Evolutionary conservation across 257 asterid genomes (phyloP).

Genomic region (Nicotiana tabacum): DNA sequence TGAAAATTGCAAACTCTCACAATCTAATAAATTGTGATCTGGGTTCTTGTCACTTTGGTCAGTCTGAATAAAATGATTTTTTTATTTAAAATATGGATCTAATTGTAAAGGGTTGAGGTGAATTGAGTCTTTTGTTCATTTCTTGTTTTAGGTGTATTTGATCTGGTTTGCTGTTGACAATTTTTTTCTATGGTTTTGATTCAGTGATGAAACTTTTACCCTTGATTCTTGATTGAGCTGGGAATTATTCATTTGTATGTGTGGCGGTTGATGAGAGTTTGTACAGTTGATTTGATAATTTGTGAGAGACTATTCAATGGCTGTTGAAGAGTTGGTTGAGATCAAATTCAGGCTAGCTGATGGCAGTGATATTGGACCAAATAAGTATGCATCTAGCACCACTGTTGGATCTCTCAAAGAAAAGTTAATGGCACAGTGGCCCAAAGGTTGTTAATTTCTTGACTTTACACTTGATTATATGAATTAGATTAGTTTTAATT

Average conservation of each 20-base stretch:
- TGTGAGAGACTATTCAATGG: constrained; percentile 38
- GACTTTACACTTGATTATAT: background rate
- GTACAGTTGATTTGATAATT: background rate
- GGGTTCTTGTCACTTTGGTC: background rate
- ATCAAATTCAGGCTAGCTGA: constrained; percentile 92
- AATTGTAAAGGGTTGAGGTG: background rate
- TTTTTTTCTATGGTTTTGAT: background rate
- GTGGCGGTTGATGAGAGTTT: constrained; percentile 30
- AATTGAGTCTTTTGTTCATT: background rate
- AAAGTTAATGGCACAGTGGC: constrained; percentile 82
- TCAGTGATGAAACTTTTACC: background rate
- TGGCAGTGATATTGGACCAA: constrained; percentile 91
- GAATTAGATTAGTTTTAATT: background rate
- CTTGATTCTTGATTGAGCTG: background rate
- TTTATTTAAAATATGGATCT: background rate
- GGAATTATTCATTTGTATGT: constrained; percentile 17
- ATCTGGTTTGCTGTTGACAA: background rate
- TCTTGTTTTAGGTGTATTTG: background rate
- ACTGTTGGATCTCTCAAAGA: constrained; percentile 81
- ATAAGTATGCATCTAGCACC: constrained; percentile 59
- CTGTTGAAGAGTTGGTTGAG: constrained; percentile 78
- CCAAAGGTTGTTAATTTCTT: constrained; percentile 56
- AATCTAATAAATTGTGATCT: background rate
- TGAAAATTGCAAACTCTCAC: background rate
- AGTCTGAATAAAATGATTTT: background rate